A percentile compares a stretch with the other conserved stretches of the same genome.
These are phyloP conservation scores for Leptoxyphium fumago DNA, from an alignment of 2,329 filamentous ascomycete species.

Conservation along the genomic window DNA sequence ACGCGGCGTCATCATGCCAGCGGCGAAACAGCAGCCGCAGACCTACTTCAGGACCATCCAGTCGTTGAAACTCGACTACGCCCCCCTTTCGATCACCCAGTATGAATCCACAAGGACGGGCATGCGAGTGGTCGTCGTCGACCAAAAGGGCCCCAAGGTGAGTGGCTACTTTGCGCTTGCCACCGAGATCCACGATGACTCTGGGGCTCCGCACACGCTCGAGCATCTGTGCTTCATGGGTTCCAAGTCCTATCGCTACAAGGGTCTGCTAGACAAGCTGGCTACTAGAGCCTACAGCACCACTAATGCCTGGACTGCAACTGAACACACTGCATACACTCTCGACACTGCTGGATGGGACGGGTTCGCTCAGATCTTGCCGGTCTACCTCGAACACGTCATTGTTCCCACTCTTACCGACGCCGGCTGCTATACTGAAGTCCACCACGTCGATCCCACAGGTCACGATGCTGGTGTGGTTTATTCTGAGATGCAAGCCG, in stretches of 20 bases:
- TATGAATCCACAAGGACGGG: constrained; percentile 93
- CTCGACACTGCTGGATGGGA: constrained; percentile 94
- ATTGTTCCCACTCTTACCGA: constrained; percentile 85
- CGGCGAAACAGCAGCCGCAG: constrained; percentile 13
- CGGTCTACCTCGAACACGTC: constrained; percentile 89
- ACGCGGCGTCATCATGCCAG: constrained; percentile 11
- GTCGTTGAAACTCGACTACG: constrained; percentile 78
- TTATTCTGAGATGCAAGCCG: constrained; percentile 96
- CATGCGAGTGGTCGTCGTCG: constrained; percentile 84
- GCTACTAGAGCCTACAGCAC: constrained; percentile 83
- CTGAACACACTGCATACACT: constrained; percentile 91
- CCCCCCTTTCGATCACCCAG: constrained; percentile 73
- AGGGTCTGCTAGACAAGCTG: constrained; percentile 86
- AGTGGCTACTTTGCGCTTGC: constrained; percentile 90
- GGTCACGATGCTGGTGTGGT: constrained; percentile 81
- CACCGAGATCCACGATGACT: constrained; percentile 95
- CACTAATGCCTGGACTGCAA: constrained; percentile 95
- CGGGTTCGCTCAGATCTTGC: constrained; percentile 85
- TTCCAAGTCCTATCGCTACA: constrained; percentile 85
- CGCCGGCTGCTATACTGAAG: constrained; percentile 84
- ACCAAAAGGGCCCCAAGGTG: constrained; percentile 87
- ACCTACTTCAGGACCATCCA: constrained; percentile 69
- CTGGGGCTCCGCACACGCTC: constrained; percentile 55
- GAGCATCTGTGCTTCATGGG: constrained; percentile 48
- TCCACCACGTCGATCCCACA: constrained; percentile 85